Evolutionary conservation across 2,329 filamentous ascomycete species (phyloP).

Genomic region (Aspergillus ochraceus): DNA sequence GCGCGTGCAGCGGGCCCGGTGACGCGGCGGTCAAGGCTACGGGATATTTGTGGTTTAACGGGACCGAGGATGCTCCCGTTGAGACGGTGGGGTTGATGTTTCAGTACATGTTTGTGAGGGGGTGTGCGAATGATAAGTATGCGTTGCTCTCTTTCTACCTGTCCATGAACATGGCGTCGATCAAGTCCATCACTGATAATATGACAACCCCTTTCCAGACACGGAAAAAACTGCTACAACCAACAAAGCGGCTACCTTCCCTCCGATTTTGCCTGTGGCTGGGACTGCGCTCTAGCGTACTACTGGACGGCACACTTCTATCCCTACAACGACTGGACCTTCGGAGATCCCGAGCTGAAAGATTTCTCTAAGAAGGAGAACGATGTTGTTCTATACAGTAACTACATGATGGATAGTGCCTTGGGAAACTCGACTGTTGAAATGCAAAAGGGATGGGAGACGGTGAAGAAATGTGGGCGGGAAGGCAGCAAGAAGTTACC

Average conservation of each 20-base stretch:
- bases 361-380: background rate
- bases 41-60: background rate
- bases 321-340: conserved; percentile 9
- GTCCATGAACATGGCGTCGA: too few species aligned
- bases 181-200: too few species aligned
- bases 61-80: conserved; percentile 3
- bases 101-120: conserved; percentile 9
- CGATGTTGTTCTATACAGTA: background rate
- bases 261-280: conserved; percentile 3
- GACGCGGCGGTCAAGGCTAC: conserved; percentile 5
- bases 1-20: background rate
- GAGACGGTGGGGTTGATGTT: conserved; percentile 7
- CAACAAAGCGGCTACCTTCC: conserved; percentile 1
- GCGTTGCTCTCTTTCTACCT: background rate
- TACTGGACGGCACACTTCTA: conserved; percentile 11
- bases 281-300: conserved; percentile 10
- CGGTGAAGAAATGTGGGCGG: background rate
- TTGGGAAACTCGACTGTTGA: background rate
- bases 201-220: too few species aligned
- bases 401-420: background rate
- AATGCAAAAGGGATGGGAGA: background rate
- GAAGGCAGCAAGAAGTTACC: background rate
- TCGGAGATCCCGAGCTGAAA: background rate
- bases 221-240: conserved; percentile 7
- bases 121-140: conserved; percentile 13